phyloP scores from a whole-genome alignment of 352 stramenopile species.

The Phytopythium kandeliae region DNA sequence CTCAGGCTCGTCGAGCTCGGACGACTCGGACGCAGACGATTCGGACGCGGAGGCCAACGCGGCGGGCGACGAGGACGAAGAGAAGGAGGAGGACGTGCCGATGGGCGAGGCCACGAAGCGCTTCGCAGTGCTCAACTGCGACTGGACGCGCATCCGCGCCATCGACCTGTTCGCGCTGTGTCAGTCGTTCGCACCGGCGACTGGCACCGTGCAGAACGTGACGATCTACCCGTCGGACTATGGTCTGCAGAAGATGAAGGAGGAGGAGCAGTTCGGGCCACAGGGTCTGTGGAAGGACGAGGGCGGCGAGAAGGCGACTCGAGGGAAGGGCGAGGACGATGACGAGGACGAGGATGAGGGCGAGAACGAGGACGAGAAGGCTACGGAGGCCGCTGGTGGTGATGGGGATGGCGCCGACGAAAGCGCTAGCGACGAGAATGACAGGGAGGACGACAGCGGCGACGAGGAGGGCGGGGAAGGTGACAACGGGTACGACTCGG shows the following conservation, averaged over 20 bases:
- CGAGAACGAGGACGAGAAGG: constrained; percentile 12
- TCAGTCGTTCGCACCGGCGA: constrained; percentile 90
- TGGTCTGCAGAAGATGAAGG: constrained; percentile 92
- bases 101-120: constrained; percentile 81
- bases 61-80: constrained; percentile 32
- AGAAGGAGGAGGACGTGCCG: constrained; percentile 71
- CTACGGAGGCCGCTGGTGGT: too few species aligned
- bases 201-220: constrained; percentile 87
- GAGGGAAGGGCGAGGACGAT: constrained; percentile 10
- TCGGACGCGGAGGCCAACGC: constrained; percentile 27
- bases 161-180: constrained; percentile 95
- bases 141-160: constrained; percentile 95
- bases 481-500: constrained; percentile 55
- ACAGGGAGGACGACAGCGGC: constrained; percentile 12
- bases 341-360: constrained; percentile 13
- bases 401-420: constrained; percentile 14
- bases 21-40: constrained; percentile 43
- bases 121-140: constrained; percentile 94
- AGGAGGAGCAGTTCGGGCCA: constrained; percentile 71
- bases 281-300: constrained; percentile 54
- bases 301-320: constrained; percentile 36
- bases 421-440: constrained; percentile 15
- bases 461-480: constrained; percentile 26
- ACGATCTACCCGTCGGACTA: constrained; percentile 96
- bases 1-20: constrained; percentile 39